These are phyloP conservation scores for Stentor coeruleus DNA, from an alignment of 73 alveolate genomes.

Conservation along the genomic window DNA sequence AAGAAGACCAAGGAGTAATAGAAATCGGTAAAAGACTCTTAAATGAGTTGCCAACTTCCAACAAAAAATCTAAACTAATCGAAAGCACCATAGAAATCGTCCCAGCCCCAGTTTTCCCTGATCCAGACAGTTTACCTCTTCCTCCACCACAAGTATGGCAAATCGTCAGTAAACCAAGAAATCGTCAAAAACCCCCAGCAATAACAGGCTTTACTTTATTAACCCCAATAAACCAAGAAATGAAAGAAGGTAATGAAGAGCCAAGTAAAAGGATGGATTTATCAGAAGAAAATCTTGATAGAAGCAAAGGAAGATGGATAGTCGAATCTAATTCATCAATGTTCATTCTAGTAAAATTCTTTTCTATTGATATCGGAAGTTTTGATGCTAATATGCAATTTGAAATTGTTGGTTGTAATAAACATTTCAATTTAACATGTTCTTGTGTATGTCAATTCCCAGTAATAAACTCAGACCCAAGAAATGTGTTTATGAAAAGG, in stretches of 20 bases:
- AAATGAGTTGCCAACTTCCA: constrained; percentile 44
- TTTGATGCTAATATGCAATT: constrained; percentile 65
- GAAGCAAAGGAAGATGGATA: constrained; percentile 91
- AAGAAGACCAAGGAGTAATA: constrained; percentile 58
- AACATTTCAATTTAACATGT: constrained; percentile 63
- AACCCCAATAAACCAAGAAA: constrained; percentile 48
- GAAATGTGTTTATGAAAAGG: constrained; percentile 68
- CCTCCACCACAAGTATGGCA: constrained; percentile 94
- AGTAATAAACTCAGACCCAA: constrained; percentile 58
- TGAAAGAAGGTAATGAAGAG: constrained; percentile 62
- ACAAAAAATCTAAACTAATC: constrained; percentile 49
- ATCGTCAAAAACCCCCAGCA: constrained; percentile 14
- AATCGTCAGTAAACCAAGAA: constrained; percentile 85
- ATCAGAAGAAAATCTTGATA: constrained; percentile 50
- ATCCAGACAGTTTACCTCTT: constrained; percentile 97
- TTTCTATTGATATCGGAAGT: constrained; percentile 85
- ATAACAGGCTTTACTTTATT: constrained; percentile 26
- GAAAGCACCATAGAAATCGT: constrained; percentile 72
- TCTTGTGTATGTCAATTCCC: constrained; percentile 85
- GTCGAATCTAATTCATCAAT: constrained; percentile 86
- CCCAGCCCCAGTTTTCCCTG: constrained; percentile 98
- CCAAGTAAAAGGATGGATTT: constrained; percentile 43
- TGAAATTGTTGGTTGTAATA: constrained; percentile 72
- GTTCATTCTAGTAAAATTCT: constrained; percentile 84
- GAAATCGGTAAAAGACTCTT: constrained; percentile 77